These are phyloP conservation scores for Epichloe festucae DNA, from an alignment of 2,329 filamentous ascomycete species.

Conservation along the genomic window DNA sequence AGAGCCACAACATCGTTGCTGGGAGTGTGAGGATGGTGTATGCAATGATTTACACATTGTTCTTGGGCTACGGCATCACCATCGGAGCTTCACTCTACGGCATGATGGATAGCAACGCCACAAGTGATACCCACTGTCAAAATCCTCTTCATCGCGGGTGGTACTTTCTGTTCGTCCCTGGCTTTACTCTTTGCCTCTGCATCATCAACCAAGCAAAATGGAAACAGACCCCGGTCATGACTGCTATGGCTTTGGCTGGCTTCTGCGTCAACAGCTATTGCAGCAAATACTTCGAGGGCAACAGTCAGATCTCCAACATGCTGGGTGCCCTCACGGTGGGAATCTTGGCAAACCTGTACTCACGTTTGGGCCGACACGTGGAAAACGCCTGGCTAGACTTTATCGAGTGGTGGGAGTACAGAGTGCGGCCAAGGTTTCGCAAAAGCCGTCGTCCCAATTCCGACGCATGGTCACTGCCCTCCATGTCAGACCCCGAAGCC, in stretches of 20 bases:
- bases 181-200: conserved; percentile 62
- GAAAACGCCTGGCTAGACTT: conserved; percentile 42
- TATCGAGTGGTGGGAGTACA: conserved; percentile 35
- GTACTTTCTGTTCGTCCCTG: conserved; percentile 61
- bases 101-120: conserved; percentile 43
- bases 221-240: conserved; percentile 66
- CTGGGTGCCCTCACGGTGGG: conserved; percentile 66
- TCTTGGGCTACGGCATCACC: conserved; percentile 62
- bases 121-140: conserved; percentile 28
- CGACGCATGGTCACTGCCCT: conserved; percentile 20
- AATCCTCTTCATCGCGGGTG: conserved; percentile 29
- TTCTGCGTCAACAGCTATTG: conserved; percentile 67
- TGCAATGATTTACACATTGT: conserved; percentile 61
- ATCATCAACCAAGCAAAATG: conserved; percentile 74
- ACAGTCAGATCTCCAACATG: conserved; percentile 64
- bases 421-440: conserved; percentile 24
- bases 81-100: conserved; percentile 56
- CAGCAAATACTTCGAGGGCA: conserved; percentile 50
- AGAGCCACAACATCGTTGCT: conserved; percentile 56
- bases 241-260: conserved; percentile 58
- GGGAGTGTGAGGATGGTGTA: conserved; percentile 66
- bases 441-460: conserved; percentile 16
- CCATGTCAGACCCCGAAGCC: conserved; percentile 20
- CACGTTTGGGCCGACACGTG: conserved; percentile 46
- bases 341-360: conserved; percentile 67